A percentile compares a stretch with the other conserved stretches of the same genome.
phyloP scores from a whole-genome alignment of 768 basidiomycete genomes.

The Wakefieldia striispora region DNA sequence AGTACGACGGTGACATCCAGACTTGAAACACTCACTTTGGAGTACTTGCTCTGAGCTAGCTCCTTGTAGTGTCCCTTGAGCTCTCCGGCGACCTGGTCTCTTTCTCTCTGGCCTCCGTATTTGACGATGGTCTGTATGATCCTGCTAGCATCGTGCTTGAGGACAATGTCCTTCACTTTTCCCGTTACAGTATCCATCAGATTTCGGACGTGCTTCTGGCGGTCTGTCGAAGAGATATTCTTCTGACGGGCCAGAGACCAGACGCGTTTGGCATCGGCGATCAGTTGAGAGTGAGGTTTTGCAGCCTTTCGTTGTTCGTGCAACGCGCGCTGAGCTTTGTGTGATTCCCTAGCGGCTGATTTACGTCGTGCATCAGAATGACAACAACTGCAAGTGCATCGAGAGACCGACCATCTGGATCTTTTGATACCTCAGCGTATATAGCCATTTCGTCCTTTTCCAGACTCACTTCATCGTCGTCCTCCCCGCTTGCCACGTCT shows the following conservation, averaged over 20 bases:
- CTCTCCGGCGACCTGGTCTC: constrained; percentile 80
- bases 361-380: constrained; percentile 4
- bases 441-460: constrained; percentile 33
- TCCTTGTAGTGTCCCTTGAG: constrained; percentile 77
- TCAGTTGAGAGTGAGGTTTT: constrained; percentile 72
- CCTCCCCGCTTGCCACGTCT: constrained; percentile 32
- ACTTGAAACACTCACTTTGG: constrained; percentile 58
- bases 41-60: constrained; percentile 85
- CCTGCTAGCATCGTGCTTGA: constrained; percentile 90
- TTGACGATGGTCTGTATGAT: constrained; percentile 83
- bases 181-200: constrained; percentile 79
- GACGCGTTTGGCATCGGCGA: constrained; percentile 68
- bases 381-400: not conserved
- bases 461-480: constrained; percentile 15
- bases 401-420: constrained; percentile 55
- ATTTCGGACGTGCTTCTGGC: constrained; percentile 68
- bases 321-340: constrained; percentile 65
- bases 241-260: constrained; percentile 79
- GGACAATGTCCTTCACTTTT: constrained; percentile 78
- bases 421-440: constrained; percentile 37
- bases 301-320: constrained; percentile 70
- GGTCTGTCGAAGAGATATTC: constrained; percentile 64
- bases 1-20: not conserved
- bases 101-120: constrained; percentile 68
- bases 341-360: constrained; percentile 64